Base-by-base conservation (phyloP, 2,329 filamentous ascomycete genomes). In the Sphaerulina populicola region DNA sequence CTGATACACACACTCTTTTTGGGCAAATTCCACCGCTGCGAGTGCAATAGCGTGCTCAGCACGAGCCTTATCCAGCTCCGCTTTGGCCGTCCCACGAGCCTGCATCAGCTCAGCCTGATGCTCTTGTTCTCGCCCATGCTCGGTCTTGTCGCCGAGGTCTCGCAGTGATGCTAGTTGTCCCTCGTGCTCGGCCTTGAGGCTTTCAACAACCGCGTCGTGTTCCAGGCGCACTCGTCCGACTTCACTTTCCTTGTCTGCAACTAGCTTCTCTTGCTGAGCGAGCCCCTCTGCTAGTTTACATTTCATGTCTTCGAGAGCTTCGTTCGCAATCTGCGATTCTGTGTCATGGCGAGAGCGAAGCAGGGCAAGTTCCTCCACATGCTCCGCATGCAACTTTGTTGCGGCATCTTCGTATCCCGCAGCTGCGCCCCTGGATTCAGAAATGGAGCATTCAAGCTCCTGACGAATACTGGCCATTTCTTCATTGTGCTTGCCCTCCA, bases 21-120 rank as follows among this genome's bases (percentile, higher is more conserved):
- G 46, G 12, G 40, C 38, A 21, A 36, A 40, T 29, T 51, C 46
- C n/a, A 46, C 47, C 29, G 41, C 45, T 23, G 48, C 44, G 4
- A 49, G 27, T 6, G 51, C 49, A 18, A 38, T 15, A 10, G 23
- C 38, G 29, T 55, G 52, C 31, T 55, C 50, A 31, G 48, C 44
- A 14, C 48, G 45, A 35, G 35, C 36, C n/a, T 45, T 27, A 9
- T 52, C 47, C 12, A 58, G 37, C 15, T 58, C 52, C 6, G 31
- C 30, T 27, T 36, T 27, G 14, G 44, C 44, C 9, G 36, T 23
- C 12, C 44, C 37, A 10, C 49, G 48, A 14, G 18, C 14, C 9
- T 44, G 10, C 12, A 38, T 37, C 15, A 56, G 27, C 37, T 53
- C 41, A 12, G 40, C 46, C 27, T 44, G 39, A 27, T 56, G 54